Evolutionary conservation across 805 yeast genomes (phyloP).

Genomic region (Metschnikowia picachoensis): DNA sequence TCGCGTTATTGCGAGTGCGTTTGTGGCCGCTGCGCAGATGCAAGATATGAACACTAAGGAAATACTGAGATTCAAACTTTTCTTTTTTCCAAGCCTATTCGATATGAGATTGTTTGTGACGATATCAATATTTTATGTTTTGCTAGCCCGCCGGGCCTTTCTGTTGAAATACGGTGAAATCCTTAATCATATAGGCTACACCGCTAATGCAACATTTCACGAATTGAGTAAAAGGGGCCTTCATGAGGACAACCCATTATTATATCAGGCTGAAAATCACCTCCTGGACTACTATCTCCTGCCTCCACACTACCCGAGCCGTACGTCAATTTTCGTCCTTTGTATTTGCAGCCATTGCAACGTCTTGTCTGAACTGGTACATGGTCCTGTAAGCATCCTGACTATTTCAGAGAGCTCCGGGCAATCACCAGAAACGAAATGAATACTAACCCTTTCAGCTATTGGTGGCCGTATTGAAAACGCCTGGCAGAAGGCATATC

Average conservation of each 20-base stretch:
- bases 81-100: not conserved
- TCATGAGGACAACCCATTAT: slow-evolving; percentile 32
- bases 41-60: too few relatives aligned
- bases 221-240: slow-evolving; percentile 19
- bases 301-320: slow-evolving; percentile 34
- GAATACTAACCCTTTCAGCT: slow-evolving; percentile 19
- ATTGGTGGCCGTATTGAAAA: slow-evolving; percentile 46
- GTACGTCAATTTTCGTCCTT: slow-evolving; percentile 22
- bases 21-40: not conserved
- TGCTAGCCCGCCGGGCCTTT: slow-evolving; percentile 3
- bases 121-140: not conserved
- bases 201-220: slow-evolving; percentile 10
- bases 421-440: too few relatives aligned
- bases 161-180: slow-evolving; percentile 16
- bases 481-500: slow-evolving; percentile 56
- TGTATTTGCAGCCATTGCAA: not conserved
- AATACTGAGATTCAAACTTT: not conserved
- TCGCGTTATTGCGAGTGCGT: not conserved
- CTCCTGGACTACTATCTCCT: slow-evolving; percentile 26
- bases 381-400: not conserved
- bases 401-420: not conserved
- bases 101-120: too few relatives aligned
- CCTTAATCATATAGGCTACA: slow-evolving; percentile 6
- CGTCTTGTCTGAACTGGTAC: too few relatives aligned
- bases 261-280: slow-evolving; percentile 26